Evolutionary conservation across 1,284 basidiomycete genomes (phyloP).

Genomic region (Melampsora americana): DNA sequence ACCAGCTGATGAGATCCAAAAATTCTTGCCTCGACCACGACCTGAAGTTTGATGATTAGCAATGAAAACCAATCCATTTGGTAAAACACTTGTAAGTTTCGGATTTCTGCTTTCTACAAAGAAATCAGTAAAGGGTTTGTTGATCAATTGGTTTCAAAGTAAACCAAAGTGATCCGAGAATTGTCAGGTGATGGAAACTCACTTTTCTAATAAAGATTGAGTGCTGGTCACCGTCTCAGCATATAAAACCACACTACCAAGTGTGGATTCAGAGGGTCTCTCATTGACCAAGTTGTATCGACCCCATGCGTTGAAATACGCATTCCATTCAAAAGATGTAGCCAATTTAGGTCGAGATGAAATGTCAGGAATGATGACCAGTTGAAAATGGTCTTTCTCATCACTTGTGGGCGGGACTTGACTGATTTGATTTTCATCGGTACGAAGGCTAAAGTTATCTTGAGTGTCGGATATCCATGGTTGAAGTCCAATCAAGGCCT

Average conservation of each 20-base stretch:
- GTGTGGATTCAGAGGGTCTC: background rate
- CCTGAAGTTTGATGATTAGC: constrained; percentile 84
- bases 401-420: background rate
- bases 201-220: constrained; percentile 92
- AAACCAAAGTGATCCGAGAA: background rate
- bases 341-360: background rate
- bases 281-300: background rate
- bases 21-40: constrained; percentile 80
- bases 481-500: background rate
- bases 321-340: background rate
- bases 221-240: constrained; percentile 88
- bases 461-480: background rate
- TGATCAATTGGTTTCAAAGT: constrained; percentile 7
- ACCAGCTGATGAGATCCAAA: constrained; percentile 88
- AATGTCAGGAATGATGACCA: background rate
- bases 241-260: constrained; percentile 76
- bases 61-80: constrained; percentile 72
- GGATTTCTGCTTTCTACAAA: constrained; percentile 65
- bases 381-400: background rate
- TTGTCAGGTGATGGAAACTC: constrained; percentile 52
- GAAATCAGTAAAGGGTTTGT: constrained; percentile 6
- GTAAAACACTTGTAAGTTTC: constrained; percentile 66
- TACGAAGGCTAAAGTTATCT: background rate
- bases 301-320: background rate
- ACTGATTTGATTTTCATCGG: background rate